phyloP scores from a whole-genome alignment of 352 stramenopile genomes.

The Pythium monospermum region DNA sequence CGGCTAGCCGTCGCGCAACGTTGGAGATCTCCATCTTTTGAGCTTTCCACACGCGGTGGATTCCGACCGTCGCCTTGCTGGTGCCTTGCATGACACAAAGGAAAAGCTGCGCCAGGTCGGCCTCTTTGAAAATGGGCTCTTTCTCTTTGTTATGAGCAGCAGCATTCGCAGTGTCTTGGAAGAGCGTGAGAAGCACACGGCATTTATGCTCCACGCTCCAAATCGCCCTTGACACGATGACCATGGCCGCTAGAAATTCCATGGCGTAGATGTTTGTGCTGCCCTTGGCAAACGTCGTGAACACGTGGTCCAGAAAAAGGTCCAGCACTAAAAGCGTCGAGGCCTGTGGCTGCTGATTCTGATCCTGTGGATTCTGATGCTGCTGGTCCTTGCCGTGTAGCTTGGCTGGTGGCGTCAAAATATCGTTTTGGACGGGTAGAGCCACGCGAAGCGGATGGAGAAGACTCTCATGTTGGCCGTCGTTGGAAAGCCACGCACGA shows the following conservation, averaged over 20 bases:
- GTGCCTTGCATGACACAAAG: constrained; percentile 57
- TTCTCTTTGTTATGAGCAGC: constrained; percentile 6
- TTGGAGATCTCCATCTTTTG: constrained; percentile 18
- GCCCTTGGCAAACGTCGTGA: constrained; percentile 39
- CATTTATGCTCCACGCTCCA: constrained; percentile 58
- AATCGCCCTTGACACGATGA: constrained; percentile 55
- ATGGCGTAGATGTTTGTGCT: constrained; percentile 37
- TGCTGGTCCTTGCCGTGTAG: neutral
- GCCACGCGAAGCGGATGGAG: neutral
- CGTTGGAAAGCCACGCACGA: constrained; percentile 31
- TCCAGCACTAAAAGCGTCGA: constrained; percentile 31
- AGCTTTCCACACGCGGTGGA: constrained; percentile 33
- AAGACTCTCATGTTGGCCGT: neutral
- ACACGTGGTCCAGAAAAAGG: constrained; percentile 54
- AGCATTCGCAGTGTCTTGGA: constrained; percentile 33
- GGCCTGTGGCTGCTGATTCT: constrained; percentile 2
- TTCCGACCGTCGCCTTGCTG: constrained; percentile 40
- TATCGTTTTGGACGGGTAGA: constrained; percentile 24
- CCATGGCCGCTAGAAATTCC: constrained; percentile 56
- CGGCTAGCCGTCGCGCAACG: constrained; percentile 22
- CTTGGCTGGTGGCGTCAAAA: constrained; percentile 40
- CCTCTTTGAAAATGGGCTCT: constrained; percentile 39
- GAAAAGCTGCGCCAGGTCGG: constrained; percentile 47
- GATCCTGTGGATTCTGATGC: neutral
- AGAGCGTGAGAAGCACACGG: constrained; percentile 44